Conservation (phyloP, 768 basidiomycete genomes). For the Tricholoma sp. region DNA sequence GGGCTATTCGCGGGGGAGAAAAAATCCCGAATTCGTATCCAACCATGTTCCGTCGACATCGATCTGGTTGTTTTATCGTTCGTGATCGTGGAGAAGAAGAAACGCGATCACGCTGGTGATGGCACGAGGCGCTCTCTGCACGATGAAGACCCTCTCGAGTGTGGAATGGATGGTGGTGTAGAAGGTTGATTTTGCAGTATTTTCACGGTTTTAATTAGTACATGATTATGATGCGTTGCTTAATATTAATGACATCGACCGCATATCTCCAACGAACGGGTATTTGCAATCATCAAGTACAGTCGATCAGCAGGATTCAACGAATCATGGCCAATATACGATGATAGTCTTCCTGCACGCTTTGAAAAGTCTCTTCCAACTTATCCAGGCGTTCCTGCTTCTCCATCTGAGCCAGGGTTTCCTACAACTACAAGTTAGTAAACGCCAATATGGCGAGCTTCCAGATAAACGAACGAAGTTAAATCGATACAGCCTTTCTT, state of each 20-base stretch:
- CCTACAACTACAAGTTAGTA: conserved; percentile 38
- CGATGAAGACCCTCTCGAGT: conserved; percentile 35
- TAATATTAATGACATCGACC: background rate
- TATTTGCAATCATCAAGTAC: background rate
- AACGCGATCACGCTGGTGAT: conserved; percentile 35
- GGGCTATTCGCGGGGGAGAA: conserved; percentile 45
- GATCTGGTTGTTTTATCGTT: conserved; percentile 52
- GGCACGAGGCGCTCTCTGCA: conserved; percentile 20
- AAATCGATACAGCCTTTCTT: conserved; percentile 91
- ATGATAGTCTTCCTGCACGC: conserved; percentile 78
- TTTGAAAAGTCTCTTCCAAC: conserved; percentile 89
- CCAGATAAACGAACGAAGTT: conserved; percentile 68
- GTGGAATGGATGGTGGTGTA: conserved; percentile 29
- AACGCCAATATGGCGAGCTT: background rate
- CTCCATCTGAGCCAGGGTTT: conserved; percentile 83
- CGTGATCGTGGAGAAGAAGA: conserved; percentile 50
- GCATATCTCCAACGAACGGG: background rate
- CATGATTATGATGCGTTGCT: too few relatives aligned
- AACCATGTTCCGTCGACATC: conserved; percentile 44
- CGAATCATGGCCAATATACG: conserved; percentile 62
- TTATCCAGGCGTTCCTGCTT: conserved; percentile 84
- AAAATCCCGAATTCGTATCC: conserved; percentile 40
- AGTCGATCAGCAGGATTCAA: conserved; percentile 12
- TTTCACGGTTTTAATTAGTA: background rate
- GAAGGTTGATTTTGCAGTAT: background rate